Evolutionary conservation across 2,329 filamentous ascomycete species (phyloP).

Genomic region (Ceratocystis destructans): DNA sequence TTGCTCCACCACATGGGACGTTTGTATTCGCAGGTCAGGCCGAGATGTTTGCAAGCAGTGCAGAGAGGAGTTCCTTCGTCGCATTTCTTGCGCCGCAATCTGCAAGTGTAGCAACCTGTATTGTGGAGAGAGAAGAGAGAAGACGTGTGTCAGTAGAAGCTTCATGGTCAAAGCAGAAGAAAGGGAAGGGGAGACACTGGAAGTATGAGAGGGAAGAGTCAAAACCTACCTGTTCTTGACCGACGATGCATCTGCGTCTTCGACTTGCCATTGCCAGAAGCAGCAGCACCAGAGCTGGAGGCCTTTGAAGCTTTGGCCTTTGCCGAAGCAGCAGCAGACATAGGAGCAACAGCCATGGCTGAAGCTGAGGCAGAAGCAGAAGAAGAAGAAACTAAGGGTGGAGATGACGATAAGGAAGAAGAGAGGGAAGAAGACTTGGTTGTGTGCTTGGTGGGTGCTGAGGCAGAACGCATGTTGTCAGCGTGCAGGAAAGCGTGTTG

Average conservation of each 20-base stretch:
- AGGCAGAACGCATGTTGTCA: slow-evolving; percentile 24
- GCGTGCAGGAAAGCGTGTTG: slow-evolving; percentile 35
- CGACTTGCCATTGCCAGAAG: slow-evolving; percentile 41
- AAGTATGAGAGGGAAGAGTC: slow-evolving; percentile 27
- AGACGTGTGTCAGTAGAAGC: neutral
- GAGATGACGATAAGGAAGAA: slow-evolving; percentile 42
- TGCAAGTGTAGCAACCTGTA: slow-evolving; percentile 54
- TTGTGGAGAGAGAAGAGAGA: slow-evolving; percentile 13
- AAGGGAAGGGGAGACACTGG: slow-evolving; percentile 11
- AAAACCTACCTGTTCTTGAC: slow-evolving; percentile 60
- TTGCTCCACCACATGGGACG: slow-evolving; percentile 96
- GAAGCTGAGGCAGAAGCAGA: slow-evolving; percentile 46
- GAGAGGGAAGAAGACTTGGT: slow-evolving; percentile 47
- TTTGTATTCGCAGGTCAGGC: slow-evolving; percentile 89
- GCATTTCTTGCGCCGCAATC: slow-evolving; percentile 54
- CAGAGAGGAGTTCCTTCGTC: slow-evolving; percentile 50
- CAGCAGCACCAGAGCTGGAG: slow-evolving; percentile 26
- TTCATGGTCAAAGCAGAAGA: neutral
- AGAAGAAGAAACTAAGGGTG: slow-evolving; percentile 47
- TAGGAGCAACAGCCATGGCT: slow-evolving; percentile 37
- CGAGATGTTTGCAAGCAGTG: slow-evolving; percentile 58
- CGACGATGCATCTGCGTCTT: slow-evolving; percentile 83
- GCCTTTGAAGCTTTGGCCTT: slow-evolving; percentile 41
- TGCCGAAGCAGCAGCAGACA: slow-evolving; percentile 34
- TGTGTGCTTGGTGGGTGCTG: slow-evolving; percentile 21